Percentiles rank a stretch among this genome's conserved stretches.
Evolutionary conservation across 306 rosid species (phyloP).

Genomic region (Cicer judaicum): DNA sequence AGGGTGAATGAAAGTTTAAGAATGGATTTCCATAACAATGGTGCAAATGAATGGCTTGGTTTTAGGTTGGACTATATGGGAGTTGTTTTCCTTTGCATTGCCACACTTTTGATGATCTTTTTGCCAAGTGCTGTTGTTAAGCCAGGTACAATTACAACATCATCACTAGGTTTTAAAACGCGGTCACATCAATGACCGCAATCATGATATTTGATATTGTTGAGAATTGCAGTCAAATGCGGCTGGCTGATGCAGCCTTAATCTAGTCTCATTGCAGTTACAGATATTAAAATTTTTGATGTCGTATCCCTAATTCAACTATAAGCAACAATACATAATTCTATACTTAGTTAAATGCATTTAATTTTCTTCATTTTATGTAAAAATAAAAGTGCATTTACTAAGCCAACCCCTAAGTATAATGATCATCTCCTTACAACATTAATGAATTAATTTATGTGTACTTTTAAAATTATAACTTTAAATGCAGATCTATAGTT

Average conservation of each 20-base stretch:
- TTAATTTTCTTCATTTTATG: too few relatives aligned
- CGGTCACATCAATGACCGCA: too few relatives aligned
- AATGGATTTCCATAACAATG: slow-evolving; percentile 87
- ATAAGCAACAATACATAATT: too few relatives aligned
- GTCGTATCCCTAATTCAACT: neutral
- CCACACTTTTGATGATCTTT: slow-evolving; percentile 75
- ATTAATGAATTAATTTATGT: too few relatives aligned
- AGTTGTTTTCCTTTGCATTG: slow-evolving; percentile 63
- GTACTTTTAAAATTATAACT: too few relatives aligned
- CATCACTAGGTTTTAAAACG: neutral
- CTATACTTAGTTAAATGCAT: too few relatives aligned
- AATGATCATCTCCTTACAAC: too few relatives aligned
- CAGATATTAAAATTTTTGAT: neutral
- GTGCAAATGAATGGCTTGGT: slow-evolving; percentile 89
- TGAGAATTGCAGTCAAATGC: neutral
- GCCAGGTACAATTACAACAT: slow-evolving; percentile 62
- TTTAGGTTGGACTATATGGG: slow-evolving; percentile 77
- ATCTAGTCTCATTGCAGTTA: neutral
- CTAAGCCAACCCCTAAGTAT: too few relatives aligned
- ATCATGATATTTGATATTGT: neutral
- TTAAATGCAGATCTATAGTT: too few relatives aligned
- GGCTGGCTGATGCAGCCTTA: neutral
- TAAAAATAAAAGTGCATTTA: too few relatives aligned
- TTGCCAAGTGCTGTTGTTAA: slow-evolving; percentile 69
- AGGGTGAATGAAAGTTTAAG: slow-evolving; percentile 76